A percentile compares a stretch with the other conserved stretches of the same genome.
Conservation (phyloP, 352 stramenopile genomes). For the Saprolegnia parasitica region DNA sequence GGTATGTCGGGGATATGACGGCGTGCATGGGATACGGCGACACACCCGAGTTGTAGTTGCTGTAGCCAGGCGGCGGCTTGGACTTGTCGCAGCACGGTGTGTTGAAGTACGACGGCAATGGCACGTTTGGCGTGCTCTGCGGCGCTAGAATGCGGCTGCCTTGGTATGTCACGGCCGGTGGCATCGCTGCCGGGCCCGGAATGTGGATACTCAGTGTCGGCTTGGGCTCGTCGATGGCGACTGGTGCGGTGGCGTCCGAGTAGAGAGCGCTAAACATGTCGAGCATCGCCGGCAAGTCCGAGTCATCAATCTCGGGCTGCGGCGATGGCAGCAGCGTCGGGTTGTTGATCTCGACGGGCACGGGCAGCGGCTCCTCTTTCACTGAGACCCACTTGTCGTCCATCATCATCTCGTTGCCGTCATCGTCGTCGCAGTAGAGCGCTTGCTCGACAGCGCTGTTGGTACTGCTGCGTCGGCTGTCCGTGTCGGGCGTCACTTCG, state of each 20-base stretch:
- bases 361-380: neutral
- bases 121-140: conserved; percentile 25
- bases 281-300: conserved; percentile 54
- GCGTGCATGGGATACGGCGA: conserved; percentile 35
- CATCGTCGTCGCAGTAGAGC: conserved; percentile 26
- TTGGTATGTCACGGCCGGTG: conserved; percentile 16
- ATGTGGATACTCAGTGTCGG: conserved; percentile 36
- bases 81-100: neutral
- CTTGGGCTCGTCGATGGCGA: conserved; percentile 10
- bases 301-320: conserved; percentile 7
- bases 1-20: conserved; percentile 30
- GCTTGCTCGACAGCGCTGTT: conserved; percentile 24
- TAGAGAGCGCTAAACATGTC: conserved; percentile 69
- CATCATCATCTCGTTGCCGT: conserved; percentile 10
- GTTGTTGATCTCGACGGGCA: neutral
- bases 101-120: conserved; percentile 21
- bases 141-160: conserved; percentile 14
- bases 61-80: conserved; percentile 29
- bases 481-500: neutral
- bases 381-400: conserved; percentile 3
- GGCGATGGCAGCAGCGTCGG: neutral
- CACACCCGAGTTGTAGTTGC: conserved; percentile 11
- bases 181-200: conserved; percentile 30
- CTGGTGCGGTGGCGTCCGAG: conserved; percentile 32
- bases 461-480: neutral